These are phyloP conservation scores for Paraphaeosphaeria sporulosa DNA, from an alignment of 2,329 filamentous ascomycete genomes.

Conservation along the genomic window DNA sequence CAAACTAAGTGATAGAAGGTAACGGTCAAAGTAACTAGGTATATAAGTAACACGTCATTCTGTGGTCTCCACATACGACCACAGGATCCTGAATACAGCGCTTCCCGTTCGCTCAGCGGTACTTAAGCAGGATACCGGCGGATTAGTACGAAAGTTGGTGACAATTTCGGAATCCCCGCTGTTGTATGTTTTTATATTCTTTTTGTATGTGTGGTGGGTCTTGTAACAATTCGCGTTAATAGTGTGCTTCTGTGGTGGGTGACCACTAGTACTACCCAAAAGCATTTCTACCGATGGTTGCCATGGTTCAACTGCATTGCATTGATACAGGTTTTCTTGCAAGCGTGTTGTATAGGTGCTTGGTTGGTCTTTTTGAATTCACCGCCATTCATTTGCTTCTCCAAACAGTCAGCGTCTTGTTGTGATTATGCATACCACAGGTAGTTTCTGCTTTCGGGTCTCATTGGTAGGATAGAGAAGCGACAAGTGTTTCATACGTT, in stretches of 20 bases:
- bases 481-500: no score
- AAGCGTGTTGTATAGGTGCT: no score
- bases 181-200: slow-evolving; percentile 11
- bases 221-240: no score
- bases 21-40: background rate
- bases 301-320: no score
- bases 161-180: slow-evolving; percentile 12
- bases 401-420: no score
- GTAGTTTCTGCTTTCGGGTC: no score
- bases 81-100: slow-evolving; percentile 12
- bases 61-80: slow-evolving; percentile 10
- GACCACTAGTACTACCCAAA: background rate
- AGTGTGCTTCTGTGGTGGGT: background rate
- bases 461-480: no score
- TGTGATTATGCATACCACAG: no score
- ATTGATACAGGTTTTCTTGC: no score
- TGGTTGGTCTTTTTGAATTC: no score
- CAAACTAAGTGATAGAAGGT: background rate
- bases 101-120: slow-evolving; percentile 16
- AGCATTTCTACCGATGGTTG: no score
- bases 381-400: no score
- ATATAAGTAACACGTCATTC: background rate
- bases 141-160: slow-evolving; percentile 16
- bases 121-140: slow-evolving; percentile 13
- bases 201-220: background rate